phyloP scores from a whole-genome alignment of 495 filamentous ascomycete genomes.

The Penicillium egyptiacum region DNA sequence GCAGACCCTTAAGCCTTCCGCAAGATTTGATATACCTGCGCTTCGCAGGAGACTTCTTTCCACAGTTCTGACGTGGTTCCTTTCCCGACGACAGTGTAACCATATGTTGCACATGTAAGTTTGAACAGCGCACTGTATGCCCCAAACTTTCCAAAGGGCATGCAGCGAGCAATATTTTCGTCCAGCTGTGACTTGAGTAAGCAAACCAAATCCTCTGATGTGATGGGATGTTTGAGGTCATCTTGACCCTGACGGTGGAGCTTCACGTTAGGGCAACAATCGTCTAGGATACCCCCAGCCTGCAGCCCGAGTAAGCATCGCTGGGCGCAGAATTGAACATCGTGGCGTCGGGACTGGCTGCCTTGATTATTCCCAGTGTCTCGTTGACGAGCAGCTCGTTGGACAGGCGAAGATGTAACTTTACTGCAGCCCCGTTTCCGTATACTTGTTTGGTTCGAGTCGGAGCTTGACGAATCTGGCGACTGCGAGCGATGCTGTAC shows the following conservation, averaged over 20 bases:
- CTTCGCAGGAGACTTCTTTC: too few relatives aligned
- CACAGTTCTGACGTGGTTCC: too few relatives aligned
- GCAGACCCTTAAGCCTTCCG: too few relatives aligned
- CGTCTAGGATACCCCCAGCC: slow-evolving; percentile 36
- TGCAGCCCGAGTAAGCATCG: slow-evolving; percentile 47
- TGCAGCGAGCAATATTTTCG: slow-evolving; percentile 28
- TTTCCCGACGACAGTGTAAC: too few relatives aligned
- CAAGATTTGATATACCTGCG: too few relatives aligned
- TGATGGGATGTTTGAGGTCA: slow-evolving; percentile 22
- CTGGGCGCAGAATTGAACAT: slow-evolving; percentile 46
- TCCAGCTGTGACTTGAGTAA: slow-evolving; percentile 26
- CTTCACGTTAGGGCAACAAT: slow-evolving; percentile 42
- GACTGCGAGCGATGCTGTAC: neutral
- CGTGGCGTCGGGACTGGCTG: slow-evolving; percentile 9
- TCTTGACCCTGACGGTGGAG: slow-evolving; percentile 27
- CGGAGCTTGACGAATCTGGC: too few relatives aligned
- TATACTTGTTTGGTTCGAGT: slow-evolving; percentile 22
- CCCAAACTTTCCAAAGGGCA: slow-evolving; percentile 22
- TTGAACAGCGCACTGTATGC: slow-evolving; percentile 39
- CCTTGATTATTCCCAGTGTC: slow-evolving; percentile 12
- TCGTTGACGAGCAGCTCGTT: slow-evolving; percentile 18
- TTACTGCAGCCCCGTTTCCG: slow-evolving; percentile 31
- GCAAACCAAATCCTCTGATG: slow-evolving; percentile 14
- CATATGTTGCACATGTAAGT: slow-evolving; percentile 38
- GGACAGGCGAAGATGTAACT: slow-evolving; percentile 19